These are phyloP conservation scores for Adiantum capillusveneris DNA, from an alignment of 75 land plant genomes.

Conservation along the genomic window DNA sequence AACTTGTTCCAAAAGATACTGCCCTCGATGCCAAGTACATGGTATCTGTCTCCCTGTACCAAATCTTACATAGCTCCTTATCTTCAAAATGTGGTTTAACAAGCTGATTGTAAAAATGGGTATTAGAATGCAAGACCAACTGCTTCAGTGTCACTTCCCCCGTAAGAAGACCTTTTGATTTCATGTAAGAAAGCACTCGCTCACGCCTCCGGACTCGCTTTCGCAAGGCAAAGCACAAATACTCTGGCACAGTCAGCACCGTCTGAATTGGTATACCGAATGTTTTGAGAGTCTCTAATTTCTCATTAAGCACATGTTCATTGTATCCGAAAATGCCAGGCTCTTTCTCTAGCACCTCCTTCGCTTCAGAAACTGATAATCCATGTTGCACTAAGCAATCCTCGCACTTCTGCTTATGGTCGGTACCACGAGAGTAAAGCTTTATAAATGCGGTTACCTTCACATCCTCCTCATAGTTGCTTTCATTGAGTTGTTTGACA, in stretches of 20 bases:
- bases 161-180: conserved; percentile 1
- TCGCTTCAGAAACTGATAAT: not conserved
- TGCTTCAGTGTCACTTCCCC: not conserved
- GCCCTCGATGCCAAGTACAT: too few relatives aligned
- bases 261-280: not conserved
- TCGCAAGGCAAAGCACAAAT: conserved; percentile 2
- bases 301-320: not conserved
- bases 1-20: too few relatives aligned
- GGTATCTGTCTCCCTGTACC: not conserved
- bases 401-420: not conserved
- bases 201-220: not conserved
- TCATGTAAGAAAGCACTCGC: not conserved
- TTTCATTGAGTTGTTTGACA: not conserved
- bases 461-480: not conserved
- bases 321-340: conserved; percentile 5
- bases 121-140: not conserved
- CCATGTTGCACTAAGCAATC: conserved; percentile 3
- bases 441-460: conserved; percentile 6
- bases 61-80: not conserved
- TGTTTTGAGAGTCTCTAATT: not conserved
- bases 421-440: conserved; percentile 1
- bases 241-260: conserved; percentile 1
- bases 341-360: not conserved
- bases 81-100: not conserved
- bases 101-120: not conserved